These are phyloP conservation scores for Fusarium citri DNA, from an alignment of 2,329 filamentous ascomycete genomes.

Conservation along the genomic window DNA sequence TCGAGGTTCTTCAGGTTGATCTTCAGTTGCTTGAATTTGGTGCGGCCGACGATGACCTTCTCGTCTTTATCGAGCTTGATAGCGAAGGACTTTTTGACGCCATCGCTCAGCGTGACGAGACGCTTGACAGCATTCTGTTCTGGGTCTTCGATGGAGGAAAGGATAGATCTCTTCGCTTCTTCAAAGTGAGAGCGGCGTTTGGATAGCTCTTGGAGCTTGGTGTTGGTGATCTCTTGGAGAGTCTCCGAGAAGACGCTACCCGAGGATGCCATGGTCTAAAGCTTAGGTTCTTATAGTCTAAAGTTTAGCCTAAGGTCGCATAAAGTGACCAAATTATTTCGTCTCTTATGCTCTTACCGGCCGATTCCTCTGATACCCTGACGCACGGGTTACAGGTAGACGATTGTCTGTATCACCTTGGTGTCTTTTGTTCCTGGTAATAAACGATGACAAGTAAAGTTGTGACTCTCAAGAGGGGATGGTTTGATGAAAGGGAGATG, in stretches of 20 bases:
- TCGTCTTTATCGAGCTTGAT: constrained; percentile 48
- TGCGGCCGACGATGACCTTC: constrained; percentile 39
- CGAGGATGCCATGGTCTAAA: constrained; percentile 41
- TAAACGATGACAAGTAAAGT: neutral
- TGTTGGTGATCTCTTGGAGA: constrained; percentile 57
- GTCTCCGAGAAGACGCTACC: constrained; percentile 57
- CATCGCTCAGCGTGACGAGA: constrained; percentile 49
- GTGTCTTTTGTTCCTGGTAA: neutral
- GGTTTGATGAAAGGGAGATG: neutral
- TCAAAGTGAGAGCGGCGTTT: constrained; percentile 56
- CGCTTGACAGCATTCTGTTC: constrained; percentile 48
- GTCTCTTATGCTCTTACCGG: too few species aligned
- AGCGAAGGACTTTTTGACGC: constrained; percentile 52
- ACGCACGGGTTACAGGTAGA: neutral
- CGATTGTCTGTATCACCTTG: neutral
- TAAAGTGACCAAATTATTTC: too few species aligned
- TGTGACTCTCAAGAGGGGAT: neutral
- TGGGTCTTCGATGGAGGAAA: constrained; percentile 45
- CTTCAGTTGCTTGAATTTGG: constrained; percentile 46
- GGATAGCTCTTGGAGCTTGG: constrained; percentile 58
- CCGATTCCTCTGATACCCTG: too few species aligned
- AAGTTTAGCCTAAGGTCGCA: too few species aligned
- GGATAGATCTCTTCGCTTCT: constrained; percentile 47
- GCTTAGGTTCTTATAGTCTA: neutral
- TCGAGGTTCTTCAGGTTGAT: constrained; percentile 54